Evolutionary conservation across 805 yeast species (phyloP).

Genomic region (Suhomyces tanzawaensis): DNA sequence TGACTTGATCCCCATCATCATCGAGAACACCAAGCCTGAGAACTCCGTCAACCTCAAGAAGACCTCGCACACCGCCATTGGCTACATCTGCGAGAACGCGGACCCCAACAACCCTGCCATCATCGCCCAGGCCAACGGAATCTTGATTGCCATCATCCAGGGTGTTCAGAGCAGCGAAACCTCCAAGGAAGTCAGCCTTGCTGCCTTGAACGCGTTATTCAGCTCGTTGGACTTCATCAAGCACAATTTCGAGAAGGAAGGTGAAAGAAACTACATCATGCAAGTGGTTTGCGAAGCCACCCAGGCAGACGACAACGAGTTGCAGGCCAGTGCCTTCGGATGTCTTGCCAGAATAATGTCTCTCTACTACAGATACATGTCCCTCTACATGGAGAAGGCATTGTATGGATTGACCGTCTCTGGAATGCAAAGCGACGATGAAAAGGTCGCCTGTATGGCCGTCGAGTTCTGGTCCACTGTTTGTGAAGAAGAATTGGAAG

Average conservation of each 20-base stretch:
- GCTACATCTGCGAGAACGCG: slow-evolving; percentile 93
- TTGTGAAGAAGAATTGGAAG: slow-evolving; percentile 94
- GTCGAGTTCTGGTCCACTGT: slow-evolving; percentile 99
- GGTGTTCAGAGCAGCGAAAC: slow-evolving; percentile 89
- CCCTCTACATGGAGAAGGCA: slow-evolving; percentile 96
- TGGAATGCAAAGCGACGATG: slow-evolving; percentile 86
- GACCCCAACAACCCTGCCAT: slow-evolving; percentile 79
- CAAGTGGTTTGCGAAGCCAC: slow-evolving; percentile 99
- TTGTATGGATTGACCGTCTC: slow-evolving; percentile 82
- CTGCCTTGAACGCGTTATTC: slow-evolving; percentile 89
- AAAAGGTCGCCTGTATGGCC: slow-evolving; percentile 94
- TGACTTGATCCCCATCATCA: slow-evolving; percentile 76
- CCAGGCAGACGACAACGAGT: slow-evolving; percentile 76
- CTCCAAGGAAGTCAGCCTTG: slow-evolving; percentile 69
- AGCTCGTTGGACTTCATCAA: slow-evolving; percentile 88
- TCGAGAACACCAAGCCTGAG: slow-evolving; percentile 79
- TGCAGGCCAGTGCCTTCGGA: slow-evolving; percentile 94
- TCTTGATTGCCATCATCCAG: slow-evolving; percentile 92
- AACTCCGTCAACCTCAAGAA: slow-evolving; percentile 79
- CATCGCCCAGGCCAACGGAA: slow-evolving; percentile 83
- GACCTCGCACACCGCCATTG: slow-evolving; percentile 84
- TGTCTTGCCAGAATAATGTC: slow-evolving; percentile 91
- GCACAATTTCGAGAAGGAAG: slow-evolving; percentile 84
- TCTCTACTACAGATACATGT: slow-evolving; percentile 84
- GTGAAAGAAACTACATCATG: slow-evolving; percentile 96